Base-by-base conservation (phyloP, 495 filamentous ascomycete genomes). In the Aspergillus nanangensis region DNA sequence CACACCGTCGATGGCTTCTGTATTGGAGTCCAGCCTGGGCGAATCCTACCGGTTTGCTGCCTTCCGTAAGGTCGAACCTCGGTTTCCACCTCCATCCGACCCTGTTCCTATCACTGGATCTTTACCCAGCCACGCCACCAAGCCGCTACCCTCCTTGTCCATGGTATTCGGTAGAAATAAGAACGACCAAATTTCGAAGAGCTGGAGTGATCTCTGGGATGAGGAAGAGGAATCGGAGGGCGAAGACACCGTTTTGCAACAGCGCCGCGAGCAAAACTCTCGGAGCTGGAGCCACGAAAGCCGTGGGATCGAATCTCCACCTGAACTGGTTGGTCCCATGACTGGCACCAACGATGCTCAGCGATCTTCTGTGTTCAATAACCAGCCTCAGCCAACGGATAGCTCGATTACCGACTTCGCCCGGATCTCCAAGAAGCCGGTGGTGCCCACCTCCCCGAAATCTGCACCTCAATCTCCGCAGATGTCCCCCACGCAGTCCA, bases 171-270 rank as follows among this genome's bases (percentile, higher is more conserved):
- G 87, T 20, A 83, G 81, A 60, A 80, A 86, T 60, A 78, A 78
- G 51, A 79, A 85, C 3, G 69, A 78, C 15, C 63, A 71, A 38
- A 86, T 90, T 9, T 93, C 90, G 21, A 95, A 96, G 81, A 96
- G 90, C 75, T 96, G 90, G 90, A 93, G 89, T 55, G 90, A 96
- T 66, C 75, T 96, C 52, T 96, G 87, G 84, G 90, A 96, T 45
- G 90, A 96, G 63, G 90, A 96, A 42, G 78, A 93, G 52, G 90
- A 95, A 63, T 76, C 78, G 14, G 78, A 87, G 62, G 71, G 72
- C 35, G 75, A 81, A 45, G 76, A 79, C 38, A 32, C 55, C 29
- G 76, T 75, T 13, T 44, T 86, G 39, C 70, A 82, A 51, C 63
- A 75, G 45, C 76, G 84, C 27, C 84, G 84, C 58, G 81, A 84